Evolutionary conservation across 2,329 filamentous ascomycete species (phyloP).

Genomic region (Rhytidhysteron rufulum): DNA sequence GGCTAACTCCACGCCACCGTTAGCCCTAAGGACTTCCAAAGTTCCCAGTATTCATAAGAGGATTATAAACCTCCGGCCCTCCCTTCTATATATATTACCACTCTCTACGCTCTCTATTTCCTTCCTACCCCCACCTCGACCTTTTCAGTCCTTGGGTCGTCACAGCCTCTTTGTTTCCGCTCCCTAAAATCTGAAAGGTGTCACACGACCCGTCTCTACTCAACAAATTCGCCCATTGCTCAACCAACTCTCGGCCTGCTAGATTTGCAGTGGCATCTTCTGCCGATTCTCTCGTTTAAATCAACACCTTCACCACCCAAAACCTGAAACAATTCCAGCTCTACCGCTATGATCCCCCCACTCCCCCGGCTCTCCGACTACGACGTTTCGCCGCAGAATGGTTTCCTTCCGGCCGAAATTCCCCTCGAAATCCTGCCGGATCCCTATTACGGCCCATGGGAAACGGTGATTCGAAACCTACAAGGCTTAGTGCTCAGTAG

Average conservation of each 20-base stretch:
- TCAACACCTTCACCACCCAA: neutral
- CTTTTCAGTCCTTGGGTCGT: neutral
- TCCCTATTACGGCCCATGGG: slow-evolving; percentile 93
- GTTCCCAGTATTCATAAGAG: neutral
- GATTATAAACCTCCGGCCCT: neutral
- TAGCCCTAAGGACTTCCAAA: neutral
- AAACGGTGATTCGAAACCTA: slow-evolving; percentile 78
- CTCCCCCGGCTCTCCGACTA: slow-evolving; percentile 64
- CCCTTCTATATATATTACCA: neutral
- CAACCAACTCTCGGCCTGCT: neutral
- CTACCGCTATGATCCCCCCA: slow-evolving; percentile 37
- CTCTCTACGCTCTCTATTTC: neutral
- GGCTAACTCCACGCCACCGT: neutral
- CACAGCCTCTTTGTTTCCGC: neutral
- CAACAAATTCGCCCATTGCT: neutral
- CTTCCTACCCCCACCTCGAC: neutral
- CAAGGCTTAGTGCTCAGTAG: slow-evolving; percentile 83
- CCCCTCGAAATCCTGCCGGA: slow-evolving; percentile 80
- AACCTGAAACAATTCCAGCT: neutral
- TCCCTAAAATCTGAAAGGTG: neutral
- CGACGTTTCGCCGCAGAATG: slow-evolving; percentile 72
- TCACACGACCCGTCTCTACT: neutral
- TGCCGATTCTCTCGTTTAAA: neutral
- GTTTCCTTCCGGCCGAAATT: slow-evolving; percentile 80
- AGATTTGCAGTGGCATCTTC: neutral